phyloP scores from a whole-genome alignment of 2,329 filamentous ascomycete genomes.

The Coleophoma crateriformis region DNA sequence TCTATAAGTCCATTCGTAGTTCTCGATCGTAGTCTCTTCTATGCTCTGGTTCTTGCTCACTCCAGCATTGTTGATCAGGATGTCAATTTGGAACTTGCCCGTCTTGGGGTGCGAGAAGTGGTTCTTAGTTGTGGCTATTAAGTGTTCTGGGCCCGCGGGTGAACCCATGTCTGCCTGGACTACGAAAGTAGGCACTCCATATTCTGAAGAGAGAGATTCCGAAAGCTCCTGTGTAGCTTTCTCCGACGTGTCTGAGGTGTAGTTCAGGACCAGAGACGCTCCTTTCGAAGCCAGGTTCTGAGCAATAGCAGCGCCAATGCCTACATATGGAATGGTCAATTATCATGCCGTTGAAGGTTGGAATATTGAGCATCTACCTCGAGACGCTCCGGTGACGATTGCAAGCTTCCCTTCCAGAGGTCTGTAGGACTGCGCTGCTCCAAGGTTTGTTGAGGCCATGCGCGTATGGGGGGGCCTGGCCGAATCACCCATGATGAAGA shows the following conservation, averaged over 20 bases:
- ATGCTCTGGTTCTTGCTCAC: conserved; percentile 59
- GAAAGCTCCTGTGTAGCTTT: conserved; percentile 47
- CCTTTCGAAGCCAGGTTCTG: conserved; percentile 68
- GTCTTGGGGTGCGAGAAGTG: conserved; percentile 46
- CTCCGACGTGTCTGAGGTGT: conserved; percentile 57
- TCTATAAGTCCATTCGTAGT: conserved; percentile 69
- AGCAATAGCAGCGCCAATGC: conserved; percentile 62
- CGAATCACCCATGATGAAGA: neutral
- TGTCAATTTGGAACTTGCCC: conserved; percentile 63
- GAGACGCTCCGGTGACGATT: conserved; percentile 73
- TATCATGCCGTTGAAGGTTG: neutral
- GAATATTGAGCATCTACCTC: conserved; percentile 46
- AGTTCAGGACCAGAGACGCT: conserved; percentile 57
- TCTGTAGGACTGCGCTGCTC: conserved; percentile 13
- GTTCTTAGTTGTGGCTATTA: conserved; percentile 53
- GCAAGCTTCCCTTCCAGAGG: conserved; percentile 68
- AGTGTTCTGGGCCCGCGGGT: conserved; percentile 50
- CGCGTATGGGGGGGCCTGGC: conserved; percentile 2
- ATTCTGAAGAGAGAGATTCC: conserved; percentile 43
- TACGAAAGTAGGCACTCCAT: conserved; percentile 54
- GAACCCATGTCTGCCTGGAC: conserved; percentile 69
- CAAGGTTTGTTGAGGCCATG: conserved; percentile 9
- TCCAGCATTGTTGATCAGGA: conserved; percentile 85
- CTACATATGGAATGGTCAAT: conserved; percentile 34
- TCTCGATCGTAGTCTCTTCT: conserved; percentile 53